phyloP scores from a whole-genome alignment of 129 eudicot genomes.

The Pulicaria dysenterica region DNA sequence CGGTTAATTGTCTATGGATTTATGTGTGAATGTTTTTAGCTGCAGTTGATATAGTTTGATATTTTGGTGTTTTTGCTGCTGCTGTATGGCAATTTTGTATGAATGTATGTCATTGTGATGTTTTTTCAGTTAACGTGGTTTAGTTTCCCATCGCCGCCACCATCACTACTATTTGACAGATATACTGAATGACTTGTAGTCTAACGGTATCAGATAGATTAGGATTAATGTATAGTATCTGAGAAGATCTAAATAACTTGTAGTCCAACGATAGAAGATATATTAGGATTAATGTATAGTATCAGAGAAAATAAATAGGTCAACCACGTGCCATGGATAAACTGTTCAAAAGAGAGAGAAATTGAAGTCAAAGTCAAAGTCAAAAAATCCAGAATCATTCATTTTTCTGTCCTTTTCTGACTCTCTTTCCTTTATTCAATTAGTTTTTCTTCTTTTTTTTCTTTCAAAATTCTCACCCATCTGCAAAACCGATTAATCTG shows the following conservation, averaged over 20 bases:
- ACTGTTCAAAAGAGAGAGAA: constrained; percentile 1
- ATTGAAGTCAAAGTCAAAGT: not conserved
- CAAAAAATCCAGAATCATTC: not conserved
- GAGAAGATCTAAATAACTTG: too few relatives aligned
- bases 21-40: constrained; percentile 36
- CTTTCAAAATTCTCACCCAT: not conserved
- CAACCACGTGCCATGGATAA: not conserved
- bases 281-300: too few relatives aligned
- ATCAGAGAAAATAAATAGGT: constrained; percentile 17
- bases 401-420: not conserved
- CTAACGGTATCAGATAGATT: too few relatives aligned
- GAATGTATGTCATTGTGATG: constrained; percentile 13
- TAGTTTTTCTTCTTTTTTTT: not conserved
- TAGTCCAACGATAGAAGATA: too few relatives aligned
- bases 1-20: constrained; percentile 22
- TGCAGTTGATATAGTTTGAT: constrained; percentile 25
- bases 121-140: not conserved
- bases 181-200: too few relatives aligned
- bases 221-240: too few relatives aligned
- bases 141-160: not conserved
- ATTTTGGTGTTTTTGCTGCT: constrained; percentile 5
- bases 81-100: constrained; percentile 16
- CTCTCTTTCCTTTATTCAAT: not conserved
- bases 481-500: constrained; percentile 13
- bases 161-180: not conserved